Evolutionary conservation across 2,329 filamentous ascomycete genomes (phyloP), one percentile per base, ranked within the genome.

Genomic region (Shiraia bambusicola): DNA sequence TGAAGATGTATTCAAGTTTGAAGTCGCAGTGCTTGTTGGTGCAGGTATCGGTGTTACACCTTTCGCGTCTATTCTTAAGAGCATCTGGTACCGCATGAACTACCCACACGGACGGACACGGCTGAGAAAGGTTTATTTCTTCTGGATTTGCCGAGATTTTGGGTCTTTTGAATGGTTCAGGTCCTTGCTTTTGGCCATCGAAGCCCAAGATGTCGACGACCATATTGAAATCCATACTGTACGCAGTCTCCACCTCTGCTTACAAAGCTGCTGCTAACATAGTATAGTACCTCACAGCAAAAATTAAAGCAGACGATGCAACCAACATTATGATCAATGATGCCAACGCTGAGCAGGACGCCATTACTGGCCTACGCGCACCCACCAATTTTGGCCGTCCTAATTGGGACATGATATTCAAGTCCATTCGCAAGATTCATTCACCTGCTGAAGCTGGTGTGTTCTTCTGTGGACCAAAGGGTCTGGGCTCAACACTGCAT

Each of bases 321-420:
- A 90, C 87, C 32, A 92, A 93, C 72, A 92, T 93, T 72, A 92
- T 92, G 87, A 90, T 92, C 76, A 91, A 92, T 72, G 87, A 91
- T 58, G 87, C 84, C 65, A 88, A 90, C 62, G 85, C 86, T 53
- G 86, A 92, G 65, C 86, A 86, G 69, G 87, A 93, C 66, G 83
- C 87, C 58, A 91, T 93, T 65, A 93, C 88, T 0, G 88, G 88
- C 40, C 78, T 93, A 22, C 79, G 87, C 34, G 85, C 87, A 40
- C 87, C 87, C 14, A 93, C 88, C 30, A 93, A 90, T 73, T 90
- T 93, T 65, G 88, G 88, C 39, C 77, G 87, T 16, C 88, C 88
- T 12, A 92, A 93, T 71, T 93, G 88, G 88, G 87, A 93, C 64
- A 88, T 88, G 81, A 87, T 94, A 59, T 93, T 93, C 74, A 81